Evolutionary conservation across 176 grass and related monocot genomes (phyloP), one percentile per base, ranked within the genome.

Genomic region (Oryza meyeriana): DNA sequence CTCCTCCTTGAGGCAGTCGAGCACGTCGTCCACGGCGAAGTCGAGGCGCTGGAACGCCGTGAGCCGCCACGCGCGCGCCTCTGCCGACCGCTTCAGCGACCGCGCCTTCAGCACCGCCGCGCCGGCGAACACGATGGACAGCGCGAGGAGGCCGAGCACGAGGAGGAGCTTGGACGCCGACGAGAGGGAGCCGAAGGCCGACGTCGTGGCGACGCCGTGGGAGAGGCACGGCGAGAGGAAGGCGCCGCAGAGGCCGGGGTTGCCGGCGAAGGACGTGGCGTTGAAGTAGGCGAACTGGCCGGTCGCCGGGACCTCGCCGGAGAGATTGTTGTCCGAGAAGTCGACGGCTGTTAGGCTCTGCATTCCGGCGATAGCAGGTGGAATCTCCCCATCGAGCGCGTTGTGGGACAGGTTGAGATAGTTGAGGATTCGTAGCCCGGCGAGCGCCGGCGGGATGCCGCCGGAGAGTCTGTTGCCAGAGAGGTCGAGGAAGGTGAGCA

Each of bases 271-370:
- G 5, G 94, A 97, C 3, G 89, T 97, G 65, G 81, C 78, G 64
- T 97, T 94, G 81, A 97, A 97, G 86, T 97, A 97, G 57, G 77
- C 85, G 41, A 97, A 92, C 83, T 97, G 94, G 1, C 94, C 94
- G 16, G 90, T 89, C 59, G 42, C 69, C 0, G 88, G 92, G 20
- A 97, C 90, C 69, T 87, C 75, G 13, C 94, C 94, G 11, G 92
- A 85, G 31, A 97, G 92, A 4, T 85, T 79, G 84, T 97, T 97
- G 78, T 92, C 90, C 0, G 94, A 94, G 89, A 97, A 94, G 66
- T 97, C 94, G 12, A 97, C 83, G 8, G 92, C 90, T 2, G 94
- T 97, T 12, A 97, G 86, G 85, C 94, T 97, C 88, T 97, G 94
- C 94, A 97, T 92, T 33, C 83, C 87, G 13, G 92, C 86, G 29